Percentiles rank a stretch among this genome's conserved stretches.
Evolutionary conservation across 495 filamentous ascomycete species (phyloP).

Genomic region (Glonium stellatum): DNA sequence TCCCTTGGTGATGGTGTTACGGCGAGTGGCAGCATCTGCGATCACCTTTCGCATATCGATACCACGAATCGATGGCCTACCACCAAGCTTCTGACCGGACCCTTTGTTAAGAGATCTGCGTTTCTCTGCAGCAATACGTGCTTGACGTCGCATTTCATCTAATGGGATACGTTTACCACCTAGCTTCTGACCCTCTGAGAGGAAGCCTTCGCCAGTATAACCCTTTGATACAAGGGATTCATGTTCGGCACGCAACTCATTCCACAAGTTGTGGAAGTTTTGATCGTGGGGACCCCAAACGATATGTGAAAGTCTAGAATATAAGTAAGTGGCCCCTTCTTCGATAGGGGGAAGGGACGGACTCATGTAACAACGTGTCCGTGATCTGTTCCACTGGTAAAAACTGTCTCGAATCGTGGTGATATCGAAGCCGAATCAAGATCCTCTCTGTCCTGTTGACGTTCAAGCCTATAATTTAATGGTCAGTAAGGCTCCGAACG

Average conservation of each 20-base stretch:
- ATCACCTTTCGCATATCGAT: slow-evolving; percentile 70
- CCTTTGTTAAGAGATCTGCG: slow-evolving; percentile 50
- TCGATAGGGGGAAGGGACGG: slow-evolving; percentile 27
- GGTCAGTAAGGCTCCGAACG: neutral
- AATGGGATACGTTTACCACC: slow-evolving; percentile 61
- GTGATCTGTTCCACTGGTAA: slow-evolving; percentile 50
- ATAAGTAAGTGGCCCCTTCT: neutral
- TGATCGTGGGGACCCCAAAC: slow-evolving; percentile 74
- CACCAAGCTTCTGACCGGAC: slow-evolving; percentile 70
- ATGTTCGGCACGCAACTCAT: slow-evolving; percentile 81
- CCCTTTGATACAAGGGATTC: slow-evolving; percentile 67
- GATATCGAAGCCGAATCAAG: slow-evolving; percentile 74
- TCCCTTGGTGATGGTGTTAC: slow-evolving; percentile 57
- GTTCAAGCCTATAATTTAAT: slow-evolving; percentile 56
- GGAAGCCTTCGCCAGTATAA: slow-evolving; percentile 88
- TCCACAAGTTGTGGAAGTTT: slow-evolving; percentile 78
- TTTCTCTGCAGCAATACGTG: slow-evolving; percentile 70
- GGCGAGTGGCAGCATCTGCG: slow-evolving; percentile 61
- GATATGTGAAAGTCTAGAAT: slow-evolving; percentile 66
- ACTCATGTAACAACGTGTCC: slow-evolving; percentile 42
- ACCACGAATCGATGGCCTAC: slow-evolving; percentile 52
- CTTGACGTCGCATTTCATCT: slow-evolving; percentile 69
- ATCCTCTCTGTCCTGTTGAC: slow-evolving; percentile 69
- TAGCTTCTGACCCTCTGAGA: slow-evolving; percentile 64
- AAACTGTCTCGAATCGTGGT: slow-evolving; percentile 68